These are phyloP conservation scores for Solioccasus polychromus DNA, from an alignment of 768 basidiomycete species.

Conservation along the genomic window DNA sequence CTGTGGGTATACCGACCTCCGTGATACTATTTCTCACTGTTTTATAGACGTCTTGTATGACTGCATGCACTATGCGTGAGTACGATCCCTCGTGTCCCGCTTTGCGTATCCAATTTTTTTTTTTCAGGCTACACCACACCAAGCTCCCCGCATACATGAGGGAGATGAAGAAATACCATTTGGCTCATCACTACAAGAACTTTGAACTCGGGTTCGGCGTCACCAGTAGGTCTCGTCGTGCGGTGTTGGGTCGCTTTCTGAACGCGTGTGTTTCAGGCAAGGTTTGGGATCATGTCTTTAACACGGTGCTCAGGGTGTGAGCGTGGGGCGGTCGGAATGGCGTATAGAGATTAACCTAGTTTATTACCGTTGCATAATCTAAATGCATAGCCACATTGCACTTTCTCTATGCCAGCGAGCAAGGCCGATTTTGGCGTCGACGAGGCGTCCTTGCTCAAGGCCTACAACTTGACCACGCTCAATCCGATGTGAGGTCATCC, in stretches of 20 bases:
- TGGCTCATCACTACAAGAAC: conserved; percentile 98
- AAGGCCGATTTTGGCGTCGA: conserved; percentile 70
- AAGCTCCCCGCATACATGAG: conserved; percentile 80
- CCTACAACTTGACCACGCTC: conserved; percentile 79
- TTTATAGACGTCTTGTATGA: conserved; percentile 75
- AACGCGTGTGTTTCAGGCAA: conserved; percentile 54
- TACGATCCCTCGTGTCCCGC: conserved; percentile 9
- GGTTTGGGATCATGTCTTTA: conserved; percentile 92
- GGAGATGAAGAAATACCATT: conserved; percentile 96
- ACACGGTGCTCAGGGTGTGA: conserved; percentile 71
- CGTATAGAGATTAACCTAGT: conserved; percentile 5
- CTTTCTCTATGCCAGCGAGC: conserved; percentile 30
- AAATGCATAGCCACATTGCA: conserved; percentile 16
- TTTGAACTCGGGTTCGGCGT: conserved; percentile 97
- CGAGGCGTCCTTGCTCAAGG: conserved; percentile 80
- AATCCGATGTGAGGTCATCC: conserved; percentile 61
- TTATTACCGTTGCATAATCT: neutral
- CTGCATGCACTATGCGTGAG: conserved; percentile 89
- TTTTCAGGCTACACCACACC: conserved; percentile 73
- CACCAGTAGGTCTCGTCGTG: conserved; percentile 57
- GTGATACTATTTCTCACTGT: conserved; percentile 5
- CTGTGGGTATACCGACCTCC: conserved; percentile 45
- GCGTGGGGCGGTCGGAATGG: neutral
- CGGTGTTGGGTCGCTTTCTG: neutral
- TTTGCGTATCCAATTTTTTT: conserved; percentile 2